Evolutionary conservation across 2,329 filamentous ascomycete genomes (phyloP).

Genomic region (Aspergillus texensis): DNA sequence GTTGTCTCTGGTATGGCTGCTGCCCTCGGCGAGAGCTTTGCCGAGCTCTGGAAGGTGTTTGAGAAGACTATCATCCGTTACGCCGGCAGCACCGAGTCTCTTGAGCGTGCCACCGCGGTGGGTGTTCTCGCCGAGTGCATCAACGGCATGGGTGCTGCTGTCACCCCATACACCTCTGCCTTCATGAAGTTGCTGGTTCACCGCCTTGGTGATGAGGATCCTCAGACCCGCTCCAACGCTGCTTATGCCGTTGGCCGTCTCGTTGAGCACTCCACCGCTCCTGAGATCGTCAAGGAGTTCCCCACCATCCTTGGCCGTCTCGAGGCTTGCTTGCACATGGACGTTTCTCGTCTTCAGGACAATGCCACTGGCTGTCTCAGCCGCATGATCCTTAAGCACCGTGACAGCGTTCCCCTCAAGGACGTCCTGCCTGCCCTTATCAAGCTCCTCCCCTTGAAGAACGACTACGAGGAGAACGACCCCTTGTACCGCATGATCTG

Average conservation of each 20-base stretch:
- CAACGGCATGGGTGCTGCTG: constrained; percentile 77
- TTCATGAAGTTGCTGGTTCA: constrained; percentile 82
- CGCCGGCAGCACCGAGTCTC: constrained; percentile 79
- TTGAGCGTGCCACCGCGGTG: constrained; percentile 86
- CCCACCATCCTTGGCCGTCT: constrained; percentile 79
- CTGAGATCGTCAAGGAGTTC: constrained; percentile 73
- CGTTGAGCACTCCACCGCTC: constrained; percentile 76
- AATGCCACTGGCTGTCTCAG: constrained; percentile 90
- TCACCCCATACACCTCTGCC: constrained; percentile 76
- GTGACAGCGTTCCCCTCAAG: constrained; percentile 76
- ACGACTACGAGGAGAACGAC: constrained; percentile 96
- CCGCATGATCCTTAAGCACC: constrained; percentile 88
- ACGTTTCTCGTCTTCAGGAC: constrained; percentile 81
- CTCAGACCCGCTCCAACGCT: constrained; percentile 91
- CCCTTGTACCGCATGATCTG: constrained; percentile 90
- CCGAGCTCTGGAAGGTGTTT: constrained; percentile 92
- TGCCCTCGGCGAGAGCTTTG: constrained; percentile 78
- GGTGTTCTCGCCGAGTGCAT: constrained; percentile 91
- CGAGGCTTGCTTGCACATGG: constrained; percentile 77
- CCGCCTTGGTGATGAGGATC: constrained; percentile 84
- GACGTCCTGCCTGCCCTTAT: constrained; percentile 83
- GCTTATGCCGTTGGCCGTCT: constrained; percentile 89
- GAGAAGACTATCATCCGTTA: constrained; percentile 90
- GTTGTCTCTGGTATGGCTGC: constrained; percentile 82
- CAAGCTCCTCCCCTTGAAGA: constrained; percentile 78